Evolutionary conservation across 1,284 basidiomycete species (phyloP).

Genomic region (Boletus smithii): DNA sequence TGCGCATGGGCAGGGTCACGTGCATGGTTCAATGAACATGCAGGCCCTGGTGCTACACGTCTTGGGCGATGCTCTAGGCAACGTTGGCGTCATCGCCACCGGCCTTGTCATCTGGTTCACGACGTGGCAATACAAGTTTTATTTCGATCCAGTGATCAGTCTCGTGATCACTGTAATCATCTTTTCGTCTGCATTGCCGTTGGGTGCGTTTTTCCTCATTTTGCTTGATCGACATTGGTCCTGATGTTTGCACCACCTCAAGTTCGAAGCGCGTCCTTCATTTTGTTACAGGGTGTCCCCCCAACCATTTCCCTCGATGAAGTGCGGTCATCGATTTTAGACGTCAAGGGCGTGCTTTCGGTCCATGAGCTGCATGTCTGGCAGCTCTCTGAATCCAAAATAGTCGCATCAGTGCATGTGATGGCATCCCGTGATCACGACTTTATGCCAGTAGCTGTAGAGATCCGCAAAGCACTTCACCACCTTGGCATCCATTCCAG

Average conservation of each 20-base stretch:
- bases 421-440: constrained; percentile 76
- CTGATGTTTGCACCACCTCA: constrained; percentile 9
- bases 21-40: constrained; percentile 95
- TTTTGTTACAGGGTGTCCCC: constrained; percentile 96
- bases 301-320: constrained; percentile 84
- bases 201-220: constrained; percentile 55
- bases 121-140: constrained; percentile 77
- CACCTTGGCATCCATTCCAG: constrained; percentile 91
- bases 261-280: constrained; percentile 94
- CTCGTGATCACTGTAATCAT: constrained; percentile 96
- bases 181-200: constrained; percentile 90
- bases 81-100: constrained; percentile 95
- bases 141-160: constrained; percentile 93
- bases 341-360: constrained; percentile 84
- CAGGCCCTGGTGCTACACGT: constrained; percentile 92
- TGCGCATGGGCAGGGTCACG: constrained; percentile 45
- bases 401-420: constrained; percentile 95
- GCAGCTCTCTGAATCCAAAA: constrained; percentile 87
- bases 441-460: constrained; percentile 87
- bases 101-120: constrained; percentile 92
- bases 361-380: constrained; percentile 97
- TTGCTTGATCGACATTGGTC: constrained; percentile 11
- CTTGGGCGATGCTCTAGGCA: constrained; percentile 94
- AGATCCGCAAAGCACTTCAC: constrained; percentile 84
- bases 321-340: constrained; percentile 76